Base-by-base conservation (phyloP, 495 filamentous ascomycete genomes). In the Monascus purpureus region DNA sequence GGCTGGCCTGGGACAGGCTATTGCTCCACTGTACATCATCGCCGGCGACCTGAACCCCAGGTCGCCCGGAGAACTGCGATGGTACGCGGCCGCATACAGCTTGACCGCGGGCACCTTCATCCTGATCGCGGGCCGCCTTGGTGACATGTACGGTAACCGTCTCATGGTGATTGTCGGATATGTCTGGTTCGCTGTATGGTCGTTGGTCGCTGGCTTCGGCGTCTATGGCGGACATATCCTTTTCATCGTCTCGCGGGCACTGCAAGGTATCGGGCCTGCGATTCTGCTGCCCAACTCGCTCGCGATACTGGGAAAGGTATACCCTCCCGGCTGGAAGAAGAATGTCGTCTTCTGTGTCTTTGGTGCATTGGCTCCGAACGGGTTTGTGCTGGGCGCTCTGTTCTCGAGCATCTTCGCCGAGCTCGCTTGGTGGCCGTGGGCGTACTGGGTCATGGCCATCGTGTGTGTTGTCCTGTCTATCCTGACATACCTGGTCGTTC, bases 61-160 rank as follows among this genome's bases (percentile, higher is more conserved):
- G 13, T 57, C 57, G 20, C 43, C 51, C 3, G 60, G 53, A 3
- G 44, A 59, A 16, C 42, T 69, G 28, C 62, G 53, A 30, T 70
- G 70, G 62, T 57, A 50, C 35, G 47, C 61, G 18, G 59, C 62
- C 1, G 67, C 56, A 2, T 73, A 73, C 43, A 56, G 54, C 14
- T 35, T 74, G 8, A 77, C 71, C 0, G 63, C 77, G 5, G 74
- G 77, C 5, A 72, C 70, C 2, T 80, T 78, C 36, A 73, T 82
- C 31, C 51, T 82, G 8, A 62, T 73, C 4, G 65, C 72, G 2
- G 73, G 76, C 4, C 60, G 77, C 8, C 49, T 80, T 2, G 77
- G 79, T 0, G 78, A 81, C 31, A 53, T 72, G 2, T 72, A 68
- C 36, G 78, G 78, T 8, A 67, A 79, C 45, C 72, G 74, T 29